Evolutionary conservation across 371 early-diverging fungal species (phyloP).

Genomic region (Mucor circinelloides): DNA sequence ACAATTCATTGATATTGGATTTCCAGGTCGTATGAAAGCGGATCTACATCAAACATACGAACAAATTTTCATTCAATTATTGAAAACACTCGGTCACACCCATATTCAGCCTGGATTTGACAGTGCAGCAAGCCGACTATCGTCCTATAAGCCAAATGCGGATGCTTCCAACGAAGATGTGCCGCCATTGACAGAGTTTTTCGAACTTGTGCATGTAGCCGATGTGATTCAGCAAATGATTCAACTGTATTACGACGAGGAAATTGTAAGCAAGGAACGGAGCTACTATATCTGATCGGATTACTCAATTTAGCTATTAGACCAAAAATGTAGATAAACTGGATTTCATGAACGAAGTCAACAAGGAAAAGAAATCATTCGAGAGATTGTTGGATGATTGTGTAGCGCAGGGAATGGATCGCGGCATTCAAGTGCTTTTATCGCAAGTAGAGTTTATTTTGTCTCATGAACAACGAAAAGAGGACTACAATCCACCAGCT

Average conservation of each 20-base stretch:
- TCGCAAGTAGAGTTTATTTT: slow-evolving; percentile 80
- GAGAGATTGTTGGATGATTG: slow-evolving; percentile 83
- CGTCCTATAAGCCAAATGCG: slow-evolving; percentile 51
- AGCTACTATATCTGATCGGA: not conserved
- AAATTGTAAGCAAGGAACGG: slow-evolving; percentile 54
- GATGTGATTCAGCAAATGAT: slow-evolving; percentile 89
- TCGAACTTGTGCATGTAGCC: slow-evolving; percentile 86
- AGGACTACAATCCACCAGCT: slow-evolving; percentile 73
- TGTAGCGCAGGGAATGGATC: slow-evolving; percentile 90
- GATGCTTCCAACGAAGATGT: slow-evolving; percentile 41
- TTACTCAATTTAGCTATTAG: slow-evolving; percentile 3
- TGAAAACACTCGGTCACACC: slow-evolving; percentile 60
- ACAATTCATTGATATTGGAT: slow-evolving; percentile 36
- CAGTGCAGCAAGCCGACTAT: slow-evolving; percentile 65
- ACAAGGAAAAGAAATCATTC: slow-evolving; percentile 83
- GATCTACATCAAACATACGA: slow-evolving; percentile 60
- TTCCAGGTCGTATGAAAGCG: slow-evolving; percentile 33
- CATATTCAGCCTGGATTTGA: slow-evolving; percentile 77
- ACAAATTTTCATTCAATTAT: slow-evolving; percentile 63
- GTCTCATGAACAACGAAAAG: slow-evolving; percentile 56
- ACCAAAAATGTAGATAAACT: slow-evolving; percentile 73
- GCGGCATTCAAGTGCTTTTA: slow-evolving; percentile 78
- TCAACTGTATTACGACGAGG: slow-evolving; percentile 82
- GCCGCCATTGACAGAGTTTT: slow-evolving; percentile 73
- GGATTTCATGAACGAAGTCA: slow-evolving; percentile 83